Conservation (phyloP, 192 early-diverging fungal species). For the Mortierella alpina region DNA sequence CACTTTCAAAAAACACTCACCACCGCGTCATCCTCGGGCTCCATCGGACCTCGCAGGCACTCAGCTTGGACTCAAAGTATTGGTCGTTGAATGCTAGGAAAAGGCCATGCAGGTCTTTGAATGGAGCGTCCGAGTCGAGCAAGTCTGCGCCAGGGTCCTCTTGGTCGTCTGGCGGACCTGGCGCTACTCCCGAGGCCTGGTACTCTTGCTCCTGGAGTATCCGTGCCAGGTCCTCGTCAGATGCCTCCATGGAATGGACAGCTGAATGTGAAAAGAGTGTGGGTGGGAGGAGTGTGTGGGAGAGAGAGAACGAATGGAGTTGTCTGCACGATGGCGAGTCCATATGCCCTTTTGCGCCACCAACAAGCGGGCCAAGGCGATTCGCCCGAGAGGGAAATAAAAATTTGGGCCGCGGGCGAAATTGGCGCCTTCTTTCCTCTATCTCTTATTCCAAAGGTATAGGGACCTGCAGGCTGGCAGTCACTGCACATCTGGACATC, state of each 20-base stretch:
- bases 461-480: slow-evolving; percentile 27
- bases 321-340: neutral
- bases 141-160: neutral
- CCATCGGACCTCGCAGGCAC: slow-evolving; percentile 69
- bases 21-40: slow-evolving; percentile 64
- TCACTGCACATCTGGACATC: slow-evolving; percentile 24
- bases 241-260: slow-evolving; percentile 15
- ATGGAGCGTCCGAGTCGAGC: slow-evolving; percentile 14
- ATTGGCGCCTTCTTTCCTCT: slow-evolving; percentile 49
- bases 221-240: slow-evolving; percentile 34
- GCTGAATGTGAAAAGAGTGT: neutral
- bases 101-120: slow-evolving; percentile 64
- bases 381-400: slow-evolving; percentile 10
- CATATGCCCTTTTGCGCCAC: slow-evolving; percentile 5
- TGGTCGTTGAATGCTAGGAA: slow-evolving; percentile 65
- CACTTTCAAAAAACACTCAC: neutral
- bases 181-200: neutral
- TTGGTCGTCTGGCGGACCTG: neutral
- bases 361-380: neutral
- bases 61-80: slow-evolving; percentile 66
- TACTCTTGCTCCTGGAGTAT: slow-evolving; percentile 40
- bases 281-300: neutral
- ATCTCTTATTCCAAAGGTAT: slow-evolving; percentile 48
- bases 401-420: slow-evolving; percentile 9
- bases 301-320: neutral